Conservation (phyloP, 768 basidiomycete genomes). For the Rubroboletus satanas region DNA sequence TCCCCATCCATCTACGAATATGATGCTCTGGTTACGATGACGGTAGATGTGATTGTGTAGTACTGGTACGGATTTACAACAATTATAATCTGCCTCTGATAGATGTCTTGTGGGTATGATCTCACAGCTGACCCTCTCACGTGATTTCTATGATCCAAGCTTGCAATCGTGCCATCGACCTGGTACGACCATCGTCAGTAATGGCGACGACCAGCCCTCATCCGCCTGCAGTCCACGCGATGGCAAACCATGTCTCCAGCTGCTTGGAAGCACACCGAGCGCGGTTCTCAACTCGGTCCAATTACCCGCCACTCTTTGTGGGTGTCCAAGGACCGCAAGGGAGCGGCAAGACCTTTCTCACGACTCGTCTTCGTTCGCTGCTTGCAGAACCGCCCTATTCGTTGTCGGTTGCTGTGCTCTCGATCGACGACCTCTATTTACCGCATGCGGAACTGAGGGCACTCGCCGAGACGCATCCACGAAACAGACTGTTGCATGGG, state of each 20-base stretch:
- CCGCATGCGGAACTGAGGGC: constrained; percentile 56
- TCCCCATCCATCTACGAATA: constrained; percentile 7
- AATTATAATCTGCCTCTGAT: constrained; percentile 22
- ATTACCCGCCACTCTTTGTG: constrained; percentile 63
- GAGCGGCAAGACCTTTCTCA: constrained; percentile 84
- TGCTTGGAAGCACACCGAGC: constrained; percentile 34
- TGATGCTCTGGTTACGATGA: constrained; percentile 12
- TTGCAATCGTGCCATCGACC: background rate
- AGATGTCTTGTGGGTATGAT: background rate
- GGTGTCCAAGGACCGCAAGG: constrained; percentile 94
- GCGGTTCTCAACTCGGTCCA: constrained; percentile 6
- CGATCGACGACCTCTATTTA: constrained; percentile 85
- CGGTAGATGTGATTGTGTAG: constrained; percentile 18
- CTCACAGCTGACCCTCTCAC: constrained; percentile 4
- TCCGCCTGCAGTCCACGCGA: constrained; percentile 35
- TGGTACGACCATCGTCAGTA: background rate
- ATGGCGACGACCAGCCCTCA: constrained; percentile 15
- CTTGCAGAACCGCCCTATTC: constrained; percentile 44
- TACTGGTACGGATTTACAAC: constrained; percentile 30
- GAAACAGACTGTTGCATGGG: constrained; percentile 68
- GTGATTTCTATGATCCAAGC: constrained; percentile 8
- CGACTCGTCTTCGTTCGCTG: constrained; percentile 48
- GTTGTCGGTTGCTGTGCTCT: constrained; percentile 60
- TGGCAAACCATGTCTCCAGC: constrained; percentile 37
- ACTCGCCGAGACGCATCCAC: constrained; percentile 47